Evolutionary conservation across 2,329 filamentous ascomycete species (phyloP), one percentile per base, ranked within the genome.

Genomic region (Verticillium longisporum): DNA sequence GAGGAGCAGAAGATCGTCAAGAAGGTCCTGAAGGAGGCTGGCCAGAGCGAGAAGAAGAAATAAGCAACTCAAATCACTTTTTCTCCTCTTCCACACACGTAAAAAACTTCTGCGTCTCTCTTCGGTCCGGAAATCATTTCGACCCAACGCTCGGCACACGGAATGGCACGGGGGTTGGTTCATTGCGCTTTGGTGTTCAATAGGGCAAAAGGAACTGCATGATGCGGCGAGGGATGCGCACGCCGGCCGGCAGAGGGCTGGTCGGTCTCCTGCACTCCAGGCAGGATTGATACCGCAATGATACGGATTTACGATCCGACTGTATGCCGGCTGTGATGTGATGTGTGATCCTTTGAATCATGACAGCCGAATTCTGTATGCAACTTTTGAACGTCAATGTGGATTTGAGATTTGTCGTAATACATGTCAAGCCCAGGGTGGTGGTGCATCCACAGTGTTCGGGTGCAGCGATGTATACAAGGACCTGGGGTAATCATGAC

Each of bases 1-100:
- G 96, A 99, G 86, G 95, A 99, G 88, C 95, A 99, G 87, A 99
- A 99, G 91, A 98, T 99, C 74, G 95, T 99, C 82, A 99, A 99
- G 92, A 99, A 99, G 91, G 95, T 99, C 74, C 88, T 98, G 79
- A 97, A 97, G 90, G 94, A 98, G 87, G 91, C 96, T 84, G 90
- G 91, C 85, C 90, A 79, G 75, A 77, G 81, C 74, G 78, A 83
- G 73, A 87, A 84, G 80, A 87, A 86, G 83, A 87, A 87, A 83
- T 87, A 90, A 86, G 83, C 68, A 81, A 80, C 63, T 64, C 61
- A 66, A 26, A 55, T 31, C 34, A 7, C 11, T 36, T 36, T 55
- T 38, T 56, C 57, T 59, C 58, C 34, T 59, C 38, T 60, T 62
- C 26, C n/a, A n/a, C 57, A 55, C 18, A 59, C 14, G 32, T 55